These are phyloP conservation scores for Oryza glumipatula DNA, from an alignment of 176 grass and related monocot species.

Conservation along the genomic window DNA sequence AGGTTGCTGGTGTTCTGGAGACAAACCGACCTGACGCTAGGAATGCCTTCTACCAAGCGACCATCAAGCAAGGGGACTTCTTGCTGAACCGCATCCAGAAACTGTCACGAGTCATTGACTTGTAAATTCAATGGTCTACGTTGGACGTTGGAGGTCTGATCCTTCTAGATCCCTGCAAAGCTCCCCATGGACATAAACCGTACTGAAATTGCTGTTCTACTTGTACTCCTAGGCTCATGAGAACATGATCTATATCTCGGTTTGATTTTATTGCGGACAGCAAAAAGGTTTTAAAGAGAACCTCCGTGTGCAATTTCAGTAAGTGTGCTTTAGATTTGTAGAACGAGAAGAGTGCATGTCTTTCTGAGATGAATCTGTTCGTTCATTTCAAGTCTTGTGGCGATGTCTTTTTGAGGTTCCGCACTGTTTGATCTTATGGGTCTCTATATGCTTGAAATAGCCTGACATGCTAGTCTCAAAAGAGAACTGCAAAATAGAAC, in stretches of 20 bases:
- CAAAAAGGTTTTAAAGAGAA: not conserved
- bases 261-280: not conserved
- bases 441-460: no score
- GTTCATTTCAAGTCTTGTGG: not conserved
- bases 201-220: not conserved
- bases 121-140: conserved; percentile 48
- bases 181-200: not conserved
- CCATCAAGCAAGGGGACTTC: conserved; percentile 98
- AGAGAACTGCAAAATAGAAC: no score
- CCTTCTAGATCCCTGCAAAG: not conserved
- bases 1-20: conserved; percentile 85
- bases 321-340: not conserved
- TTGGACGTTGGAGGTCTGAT: not conserved
- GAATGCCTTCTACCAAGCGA: conserved; percentile 93
- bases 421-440: no score
- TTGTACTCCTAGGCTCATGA: not conserved
- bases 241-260: not conserved
- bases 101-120: conserved; percentile 89
- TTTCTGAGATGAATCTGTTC: not conserved
- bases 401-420: no score
- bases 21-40: conserved; percentile 93
- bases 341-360: not conserved
- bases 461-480: no score
- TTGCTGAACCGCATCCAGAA: conserved; percentile 96
- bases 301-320: not conserved